Evolutionary conservation across 192 early-diverging fungal species (phyloP), one percentile per base, ranked within the genome.

Genomic region (Physocladia obscura): DNA sequence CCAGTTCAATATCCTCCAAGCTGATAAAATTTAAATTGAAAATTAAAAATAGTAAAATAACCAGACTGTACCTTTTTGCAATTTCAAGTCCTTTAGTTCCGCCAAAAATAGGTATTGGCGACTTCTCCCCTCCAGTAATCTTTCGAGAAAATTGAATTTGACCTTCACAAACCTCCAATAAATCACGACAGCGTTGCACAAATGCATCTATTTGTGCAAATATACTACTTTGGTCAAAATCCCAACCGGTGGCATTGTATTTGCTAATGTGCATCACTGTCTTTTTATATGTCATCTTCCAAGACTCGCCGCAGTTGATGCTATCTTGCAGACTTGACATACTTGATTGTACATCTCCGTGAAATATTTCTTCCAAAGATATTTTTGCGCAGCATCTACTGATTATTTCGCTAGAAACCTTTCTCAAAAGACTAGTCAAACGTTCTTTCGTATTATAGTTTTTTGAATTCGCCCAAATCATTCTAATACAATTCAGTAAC

Each of bases 141-240:
- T 88, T 88, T 30, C 86, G 65, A 37, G 86, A 78, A 74, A 88
- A 88, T 62, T 88, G 86, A 70, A 88, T 83, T 70, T 88, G 86
- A 13, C 86, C 83, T 67, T 88, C 86, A 62, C 86, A 88, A 3
- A 88, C 83, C 58, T 85, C 83, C 17, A 85, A 56, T 39, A 88
- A 67, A 57, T 88, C 84, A 19, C 85, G 74, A 61, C 86, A 88
- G 34, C 86, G 65, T 58, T 85, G 82, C 8, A 88, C 83, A 71
- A 87, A 88, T 6, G 86, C 86, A 79, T 88, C 86, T 38, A 88
- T 84, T 61, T 88, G 86, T 2, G 86, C 86, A 81, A 88, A 88
- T 22, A 88, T 88, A 69, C 79, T 82, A 65, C 83, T 86, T 60
- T 85, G 82, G 61, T 88, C 86, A 57, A 88, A 87, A 49, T 88